Evolutionary conservation across 805 yeast genomes (phyloP), one percentile per base, ranked within the genome.

Genomic region (Ogataea methanolica): DNA sequence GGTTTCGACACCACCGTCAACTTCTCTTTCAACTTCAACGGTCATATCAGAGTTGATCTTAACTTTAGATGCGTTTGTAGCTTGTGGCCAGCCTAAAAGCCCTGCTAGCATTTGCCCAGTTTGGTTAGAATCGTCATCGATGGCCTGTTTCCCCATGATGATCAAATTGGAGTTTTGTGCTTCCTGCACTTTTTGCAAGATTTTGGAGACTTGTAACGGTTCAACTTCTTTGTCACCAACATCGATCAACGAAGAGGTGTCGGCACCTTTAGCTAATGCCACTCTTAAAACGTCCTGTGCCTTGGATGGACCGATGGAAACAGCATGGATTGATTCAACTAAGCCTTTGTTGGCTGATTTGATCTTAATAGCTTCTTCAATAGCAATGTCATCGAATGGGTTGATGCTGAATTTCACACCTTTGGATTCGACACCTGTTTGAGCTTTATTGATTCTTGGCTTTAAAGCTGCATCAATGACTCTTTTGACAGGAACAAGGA

Each of bases 81-180:
- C 97, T 62, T 91, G 97, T 17, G 97, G 95, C 98, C 98, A 92
- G 61, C 83, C 80, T 67, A 92, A 76, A 51, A 92, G 71, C 9
- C 96, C 97, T 2, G 97, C 98, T 46, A 94, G 78, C 82, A 94
- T 89, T 68, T 91, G 98, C 26, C 98, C 99, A 14, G 97, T 91
- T 68, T 91, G 96, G 67, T 88, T 89, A 39, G 88, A 75, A 62
- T 94, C 99, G 58, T 90, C 95, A 68, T 94, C 99, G 58, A 94
- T 91, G 36, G 98, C 89, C 70, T 94, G 99, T 65, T 94, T 94
- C 41, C 99, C 99, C 66, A 94, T 75, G 37, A 94, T 79, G 40
- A 94, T 83, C 63, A 94, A 71, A 68, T 94, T 91, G 36, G 88
- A 77, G 9, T 77, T 70, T 53, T 88, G 79, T 57, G 80, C 74